Conservation (phyloP, 441 rosid genomes). For the Arabidopsis lyrata region DNA sequence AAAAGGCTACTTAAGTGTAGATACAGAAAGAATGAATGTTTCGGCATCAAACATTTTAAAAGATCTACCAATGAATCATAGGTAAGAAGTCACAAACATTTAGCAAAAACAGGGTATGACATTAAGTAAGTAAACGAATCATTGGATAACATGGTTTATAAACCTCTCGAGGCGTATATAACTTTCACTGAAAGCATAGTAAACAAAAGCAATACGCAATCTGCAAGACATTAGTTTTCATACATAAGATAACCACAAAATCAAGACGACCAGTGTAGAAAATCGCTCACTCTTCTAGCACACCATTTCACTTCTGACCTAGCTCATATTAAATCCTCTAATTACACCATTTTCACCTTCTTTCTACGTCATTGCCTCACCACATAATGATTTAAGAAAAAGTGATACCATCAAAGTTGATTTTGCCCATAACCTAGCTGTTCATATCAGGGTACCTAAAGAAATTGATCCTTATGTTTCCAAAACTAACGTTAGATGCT, state of each 20-base stretch:
- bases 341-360: not conserved
- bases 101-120: conserved; percentile 11
- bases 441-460: conserved; percentile 4
- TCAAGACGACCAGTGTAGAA: conserved; percentile 14
- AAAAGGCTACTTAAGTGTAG: not conserved
- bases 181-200: conserved; percentile 1
- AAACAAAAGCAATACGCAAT: conserved; percentile 2
- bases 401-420: not conserved
- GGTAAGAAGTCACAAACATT: not conserved
- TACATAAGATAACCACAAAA: conserved; percentile 1
- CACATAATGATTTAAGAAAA: conserved; percentile 11
- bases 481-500: conserved; percentile 8
- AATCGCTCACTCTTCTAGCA: conserved; percentile 14
- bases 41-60: not conserved
- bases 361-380: conserved; percentile 10
- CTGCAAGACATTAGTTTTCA: conserved; percentile 17
- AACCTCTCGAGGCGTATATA: not conserved
- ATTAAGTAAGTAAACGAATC: conserved; percentile 9
- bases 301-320: conserved; percentile 5
- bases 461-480: conserved; percentile 6
- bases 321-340: conserved; percentile 15
- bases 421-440: conserved; percentile 14
- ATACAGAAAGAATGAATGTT: conserved; percentile 7
- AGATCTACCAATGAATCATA: conserved; percentile 23
- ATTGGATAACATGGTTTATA: conserved; percentile 10